Percentiles rank a stretch among this genome's conserved stretches.
phyloP scores from a whole-genome alignment of 495 filamentous ascomycete genomes.

The Penicillium malachiteum region DNA sequence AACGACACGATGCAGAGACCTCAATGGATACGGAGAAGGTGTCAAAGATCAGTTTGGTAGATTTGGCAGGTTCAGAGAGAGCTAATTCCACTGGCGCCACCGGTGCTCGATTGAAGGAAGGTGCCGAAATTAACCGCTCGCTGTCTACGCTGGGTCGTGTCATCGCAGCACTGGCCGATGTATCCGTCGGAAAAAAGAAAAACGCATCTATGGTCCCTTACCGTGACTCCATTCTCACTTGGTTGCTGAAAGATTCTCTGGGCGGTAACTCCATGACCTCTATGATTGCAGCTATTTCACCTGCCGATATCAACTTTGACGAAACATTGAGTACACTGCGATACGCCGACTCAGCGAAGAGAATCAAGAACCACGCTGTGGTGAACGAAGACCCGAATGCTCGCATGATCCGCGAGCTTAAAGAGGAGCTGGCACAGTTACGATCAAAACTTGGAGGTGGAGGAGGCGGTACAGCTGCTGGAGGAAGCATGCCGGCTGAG shows the following conservation, averaged over 20 bases:
- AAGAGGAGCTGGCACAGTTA: slow-evolving; percentile 87
- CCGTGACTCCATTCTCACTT: slow-evolving; percentile 94
- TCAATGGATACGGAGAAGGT: slow-evolving; percentile 97
- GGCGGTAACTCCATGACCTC: slow-evolving; percentile 99
- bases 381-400: slow-evolving; percentile 99
- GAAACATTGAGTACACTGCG: slow-evolving; percentile 93
- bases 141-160: slow-evolving; percentile 96
- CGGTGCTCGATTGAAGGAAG: slow-evolving; percentile 94
- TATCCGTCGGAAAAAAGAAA: slow-evolving; percentile 84
- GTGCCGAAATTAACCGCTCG: slow-evolving; percentile 97
- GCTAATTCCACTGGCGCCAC: slow-evolving; percentile 94
- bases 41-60: slow-evolving; percentile 95
- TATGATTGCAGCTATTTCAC: slow-evolving; percentile 98
- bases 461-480: slow-evolving; percentile 40
- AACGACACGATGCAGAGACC: slow-evolving; percentile 87
- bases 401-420: slow-evolving; percentile 96
- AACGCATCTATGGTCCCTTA: slow-evolving; percentile 87
- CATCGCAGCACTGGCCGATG: slow-evolving; percentile 92
- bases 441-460: slow-evolving; percentile 82
- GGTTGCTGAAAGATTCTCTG: slow-evolving; percentile 95
- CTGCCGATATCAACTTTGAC: slow-evolving; percentile 98
- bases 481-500: slow-evolving; percentile 53
- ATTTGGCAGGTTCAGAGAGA: slow-evolving; percentile 96
- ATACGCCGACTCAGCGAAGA: slow-evolving; percentile 96
- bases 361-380: slow-evolving; percentile 99